Percentiles rank a stretch among this genome's conserved stretches.
Evolutionary conservation across 2,329 filamentous ascomycete species (phyloP).

Genomic region (Nigrospora osmanthi): DNA sequence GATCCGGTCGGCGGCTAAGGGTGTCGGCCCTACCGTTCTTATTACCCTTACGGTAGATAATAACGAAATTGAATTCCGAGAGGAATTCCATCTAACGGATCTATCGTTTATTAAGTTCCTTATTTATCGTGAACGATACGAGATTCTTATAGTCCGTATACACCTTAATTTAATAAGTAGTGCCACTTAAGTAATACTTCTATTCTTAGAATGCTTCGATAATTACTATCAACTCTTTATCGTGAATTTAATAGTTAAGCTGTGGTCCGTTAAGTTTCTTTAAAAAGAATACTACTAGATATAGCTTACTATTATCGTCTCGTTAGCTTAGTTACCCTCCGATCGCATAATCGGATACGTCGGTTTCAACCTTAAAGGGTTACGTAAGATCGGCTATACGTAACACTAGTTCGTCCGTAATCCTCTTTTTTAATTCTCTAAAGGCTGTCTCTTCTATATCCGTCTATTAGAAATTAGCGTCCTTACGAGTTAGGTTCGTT

Average conservation of each 20-base stretch:
- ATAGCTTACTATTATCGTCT: too few relatives aligned
- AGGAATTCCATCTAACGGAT: neutral
- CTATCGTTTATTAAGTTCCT: constrained; percentile 13
- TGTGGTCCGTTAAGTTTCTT: constrained; percentile 7
- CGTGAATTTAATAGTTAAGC: constrained; percentile 24
- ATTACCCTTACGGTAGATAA: constrained; percentile 1
- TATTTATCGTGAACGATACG: constrained; percentile 13
- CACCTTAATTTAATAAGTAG: constrained; percentile 4
- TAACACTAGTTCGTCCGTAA: too few relatives aligned
- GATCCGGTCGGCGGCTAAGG: neutral
- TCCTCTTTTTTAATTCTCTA: too few relatives aligned
- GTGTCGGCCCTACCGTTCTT: neutral
- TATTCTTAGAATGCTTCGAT: constrained; percentile 14
- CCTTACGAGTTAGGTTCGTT: too few relatives aligned
- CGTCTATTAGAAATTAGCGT: too few relatives aligned
- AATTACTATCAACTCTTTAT: constrained; percentile 26
- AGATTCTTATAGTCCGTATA: constrained; percentile 14
- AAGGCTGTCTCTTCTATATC: too few relatives aligned
- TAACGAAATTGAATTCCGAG: neutral
- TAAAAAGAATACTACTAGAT: constrained; percentile 8
- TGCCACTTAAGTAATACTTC: constrained; percentile 9
- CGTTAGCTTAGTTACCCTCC: too few relatives aligned
- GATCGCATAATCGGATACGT: too few relatives aligned
- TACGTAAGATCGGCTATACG: too few relatives aligned
- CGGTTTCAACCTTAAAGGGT: too few relatives aligned